Evolutionary conservation across 768 basidiomycete genomes (phyloP), one percentile per base, ranked within the genome.

Genomic region (Daedalea quercina): DNA sequence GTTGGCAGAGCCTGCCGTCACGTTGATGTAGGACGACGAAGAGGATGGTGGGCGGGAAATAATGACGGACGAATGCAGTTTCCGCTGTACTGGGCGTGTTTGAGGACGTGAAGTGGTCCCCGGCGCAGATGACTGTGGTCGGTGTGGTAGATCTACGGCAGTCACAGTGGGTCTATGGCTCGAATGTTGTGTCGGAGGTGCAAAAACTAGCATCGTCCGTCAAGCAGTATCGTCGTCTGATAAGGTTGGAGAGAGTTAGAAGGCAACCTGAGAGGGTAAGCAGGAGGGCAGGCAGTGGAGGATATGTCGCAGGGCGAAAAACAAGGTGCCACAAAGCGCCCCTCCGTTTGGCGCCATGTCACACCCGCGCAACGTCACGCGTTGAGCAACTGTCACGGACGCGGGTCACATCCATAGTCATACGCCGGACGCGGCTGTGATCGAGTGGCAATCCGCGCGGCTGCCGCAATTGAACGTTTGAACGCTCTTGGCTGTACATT

Each of bases 1-100:
- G 62, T 53, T 28, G 63, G 54, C 59, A 11, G 69, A 47, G 44
- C 67, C 53, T 37, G 66, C 58, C 61, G 70, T 19, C 57, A 42
- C 24, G 59, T 64, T 52, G 57, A 51, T 50, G 17, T 56, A 52
- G 57, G 67, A 52, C 25, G 70, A 60, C 41, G 26, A 69, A 20
- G 62, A 59, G 51, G 57, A 63, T 59, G 63, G 59, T 50, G 55
- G 54, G 51, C 48, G 44, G 53, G 59, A 34, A 50, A 64, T 54
- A 24, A 63, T 45, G 57, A 53, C 11, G 49, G 54, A 45, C 15
- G 52, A 44, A 13, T 54, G 54, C 33, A 46, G 52, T 49, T 58
- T 60, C 50, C 60, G 60, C 44, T 54, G 56, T 37, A 54, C 42
- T 4, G 60, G 54, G 24, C 53, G 52, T 31, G 53, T 47, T 25